Conservation (phyloP, 208 protist species). For the Balamuthia mandrillaris region DNA sequence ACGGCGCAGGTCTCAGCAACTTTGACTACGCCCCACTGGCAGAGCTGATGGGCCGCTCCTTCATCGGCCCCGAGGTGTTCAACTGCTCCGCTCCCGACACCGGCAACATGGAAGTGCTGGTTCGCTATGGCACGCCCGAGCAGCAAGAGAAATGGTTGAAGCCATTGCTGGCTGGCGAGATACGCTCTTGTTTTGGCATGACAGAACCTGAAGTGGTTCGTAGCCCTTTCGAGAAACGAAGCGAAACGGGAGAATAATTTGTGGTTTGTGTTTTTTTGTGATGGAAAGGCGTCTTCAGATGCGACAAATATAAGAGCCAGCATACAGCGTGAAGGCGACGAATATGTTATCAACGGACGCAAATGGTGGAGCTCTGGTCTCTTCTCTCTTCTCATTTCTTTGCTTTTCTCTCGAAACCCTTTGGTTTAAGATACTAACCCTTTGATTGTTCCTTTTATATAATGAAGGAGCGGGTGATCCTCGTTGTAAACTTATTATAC, state of each 20-base stretch:
- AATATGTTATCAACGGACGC: slow-evolving; percentile 75
- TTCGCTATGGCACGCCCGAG: slow-evolving; percentile 59
- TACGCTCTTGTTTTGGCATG: slow-evolving; percentile 79
- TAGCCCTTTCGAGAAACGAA: background rate
- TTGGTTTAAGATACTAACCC: background rate
- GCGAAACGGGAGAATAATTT: background rate
- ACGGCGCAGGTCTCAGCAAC: slow-evolving; percentile 57
- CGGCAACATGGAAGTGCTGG: slow-evolving; percentile 81
- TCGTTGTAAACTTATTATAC: slow-evolving; percentile 27
- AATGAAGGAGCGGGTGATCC: background rate
- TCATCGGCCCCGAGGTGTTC: slow-evolving; percentile 66
- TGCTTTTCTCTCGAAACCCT: background rate
- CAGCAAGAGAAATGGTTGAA: slow-evolving; percentile 72
- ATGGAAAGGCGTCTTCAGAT: slow-evolving; percentile 45
- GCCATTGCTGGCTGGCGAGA: slow-evolving; percentile 72
- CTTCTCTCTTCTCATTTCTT: background rate
- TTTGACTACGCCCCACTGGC: slow-evolving; percentile 70
- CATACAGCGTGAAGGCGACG: slow-evolving; percentile 56
- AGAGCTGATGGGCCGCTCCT: slow-evolving; percentile 62
- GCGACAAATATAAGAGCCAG: slow-evolving; percentile 61
- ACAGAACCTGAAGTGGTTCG: slow-evolving; percentile 74
- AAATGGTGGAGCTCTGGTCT: slow-evolving; percentile 76
- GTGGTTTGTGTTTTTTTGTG: background rate
- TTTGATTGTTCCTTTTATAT: background rate
- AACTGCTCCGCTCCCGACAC: slow-evolving; percentile 77